phyloP scores from a whole-genome alignment of 352 stramenopile species.

The Phytophthora sansomeana region DNA sequence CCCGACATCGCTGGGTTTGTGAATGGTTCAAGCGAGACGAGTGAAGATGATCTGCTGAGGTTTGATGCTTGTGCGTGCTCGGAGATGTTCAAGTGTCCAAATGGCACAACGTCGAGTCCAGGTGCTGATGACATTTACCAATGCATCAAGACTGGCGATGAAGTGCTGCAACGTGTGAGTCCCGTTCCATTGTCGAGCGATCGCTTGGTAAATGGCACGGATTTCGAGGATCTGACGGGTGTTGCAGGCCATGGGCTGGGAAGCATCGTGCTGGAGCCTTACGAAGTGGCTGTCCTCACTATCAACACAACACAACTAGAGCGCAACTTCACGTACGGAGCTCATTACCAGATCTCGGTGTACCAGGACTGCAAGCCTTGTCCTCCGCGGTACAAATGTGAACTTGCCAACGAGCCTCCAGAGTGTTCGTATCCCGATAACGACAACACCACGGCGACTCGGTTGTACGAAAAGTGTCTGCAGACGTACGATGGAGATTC shows the following conservation, averaged over 20 bases:
- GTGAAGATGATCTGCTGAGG: slow-evolving; percentile 55
- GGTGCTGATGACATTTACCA: slow-evolving; percentile 84
- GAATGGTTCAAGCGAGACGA: slow-evolving; percentile 27
- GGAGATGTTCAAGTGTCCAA: slow-evolving; percentile 94
- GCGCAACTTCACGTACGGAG: slow-evolving; percentile 96
- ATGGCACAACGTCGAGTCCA: slow-evolving; percentile 85
- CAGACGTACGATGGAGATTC: slow-evolving; percentile 42
- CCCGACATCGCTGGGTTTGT: slow-evolving; percentile 80
- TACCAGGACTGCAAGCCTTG: slow-evolving; percentile 97
- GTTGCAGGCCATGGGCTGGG: slow-evolving; percentile 57
- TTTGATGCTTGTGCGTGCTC: slow-evolving; percentile 95
- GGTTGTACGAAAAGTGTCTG: slow-evolving; percentile 63
- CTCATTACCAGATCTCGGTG: slow-evolving; percentile 95
- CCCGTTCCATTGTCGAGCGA: slow-evolving; percentile 72
- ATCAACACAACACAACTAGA: slow-evolving; percentile 92
- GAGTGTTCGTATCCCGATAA: slow-evolving; percentile 75
- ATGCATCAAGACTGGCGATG: slow-evolving; percentile 91
- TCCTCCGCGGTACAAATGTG: slow-evolving; percentile 92
- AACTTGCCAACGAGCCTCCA: slow-evolving; percentile 46
- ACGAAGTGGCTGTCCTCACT: slow-evolving; percentile 93
- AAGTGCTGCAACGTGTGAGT: slow-evolving; percentile 90
- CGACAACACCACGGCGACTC: slow-evolving; percentile 49
- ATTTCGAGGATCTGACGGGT: slow-evolving; percentile 84
- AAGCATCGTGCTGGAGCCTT: slow-evolving; percentile 82
- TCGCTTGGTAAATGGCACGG: slow-evolving; percentile 62